Evolutionary conservation across 495 filamentous ascomycete species (phyloP), one percentile per base, ranked within the genome.

Genomic region (Tuber aestivum): DNA sequence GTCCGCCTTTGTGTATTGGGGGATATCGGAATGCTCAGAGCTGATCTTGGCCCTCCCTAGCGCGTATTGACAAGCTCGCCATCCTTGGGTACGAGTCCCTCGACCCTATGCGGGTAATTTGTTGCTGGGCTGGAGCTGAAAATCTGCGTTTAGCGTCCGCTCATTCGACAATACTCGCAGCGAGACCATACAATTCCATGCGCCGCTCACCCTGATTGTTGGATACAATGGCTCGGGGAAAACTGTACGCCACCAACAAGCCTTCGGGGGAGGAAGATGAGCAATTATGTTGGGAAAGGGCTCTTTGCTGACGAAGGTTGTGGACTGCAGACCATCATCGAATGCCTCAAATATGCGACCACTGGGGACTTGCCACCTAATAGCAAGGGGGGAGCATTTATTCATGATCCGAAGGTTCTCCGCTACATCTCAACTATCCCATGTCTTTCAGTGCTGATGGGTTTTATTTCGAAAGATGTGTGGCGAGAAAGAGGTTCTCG

Each of bases 281-380:
- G 56, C 27, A 74, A 20, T 10, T 14, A 40, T 41, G n/a, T 61
- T 44, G 14, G 35, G 32, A 16, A 18, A 20, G 6, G n/a, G 1
- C 56, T 75, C 45, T 50, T 78, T 40, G 70, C 76, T 82, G 72
- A 82, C 76, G 70, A 74, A 16, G 40, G 56, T 3, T 40, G 18
- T 44, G 23, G 50, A 48, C 61, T 71, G 16, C 78, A 91, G 89
- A 98, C 96, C 69, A 97, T 99, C 83, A 98, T 99, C 85, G 95
- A 99, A 84, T 97, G 95, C 83, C 93, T 99, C 80, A 97, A 97
- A 83, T 99, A 97, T 91, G 94, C 92, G 69, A 97, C 96, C 44
- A 97, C 94, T 20, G 95, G 95, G 72, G 92, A 97, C 76, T 87
- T 97, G 3, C 95, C 95, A 38, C 94, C 94, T 41, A 97, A 97